Evolutionary conservation across 768 basidiomycete genomes (phyloP).

Genomic region (Boletus sp.): DNA sequence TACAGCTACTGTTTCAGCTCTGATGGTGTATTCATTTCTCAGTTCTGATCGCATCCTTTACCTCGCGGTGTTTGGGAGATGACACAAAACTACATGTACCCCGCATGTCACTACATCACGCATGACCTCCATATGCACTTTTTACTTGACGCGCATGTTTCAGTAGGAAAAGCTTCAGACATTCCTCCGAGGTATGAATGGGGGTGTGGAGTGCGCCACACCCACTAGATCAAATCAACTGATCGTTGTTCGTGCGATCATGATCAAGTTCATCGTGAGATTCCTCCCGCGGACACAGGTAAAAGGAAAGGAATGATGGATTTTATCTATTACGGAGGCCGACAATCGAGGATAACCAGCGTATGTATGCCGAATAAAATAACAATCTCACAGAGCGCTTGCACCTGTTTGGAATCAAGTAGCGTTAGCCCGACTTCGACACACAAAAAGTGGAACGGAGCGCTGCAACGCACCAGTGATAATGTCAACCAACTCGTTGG

Average conservation of each 20-base stretch:
- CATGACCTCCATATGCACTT: slow-evolving; percentile 24
- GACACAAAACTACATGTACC: slow-evolving; percentile 40
- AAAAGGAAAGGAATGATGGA: slow-evolving; percentile 16
- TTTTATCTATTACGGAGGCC: slow-evolving; percentile 21
- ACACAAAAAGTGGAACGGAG: background rate
- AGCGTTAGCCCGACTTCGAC: background rate
- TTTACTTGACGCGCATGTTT: background rate
- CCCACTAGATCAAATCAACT: background rate
- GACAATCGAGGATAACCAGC: slow-evolving; percentile 10
- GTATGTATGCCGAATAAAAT: slow-evolving; percentile 12
- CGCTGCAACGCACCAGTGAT: slow-evolving; percentile 65
- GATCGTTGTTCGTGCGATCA: background rate
- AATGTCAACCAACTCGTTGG: slow-evolving; percentile 91
- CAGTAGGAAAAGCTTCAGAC: background rate
- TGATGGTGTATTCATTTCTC: background rate
- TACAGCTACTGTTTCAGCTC: background rate
- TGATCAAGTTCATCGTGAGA: background rate
- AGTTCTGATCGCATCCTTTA: slow-evolving; percentile 35
- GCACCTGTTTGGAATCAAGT: slow-evolving; percentile 35
- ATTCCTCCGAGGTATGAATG: background rate
- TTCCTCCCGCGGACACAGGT: background rate
- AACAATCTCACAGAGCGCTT: slow-evolving; percentile 41
- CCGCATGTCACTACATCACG: slow-evolving; percentile 28
- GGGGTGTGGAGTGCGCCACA: background rate
- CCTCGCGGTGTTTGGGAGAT: slow-evolving; percentile 15